A percentile compares a stretch with the other conserved stretches of the same genome.
Conservation (phyloP, 1,284 basidiomycete genomes). For the Leucocoprinus gongylophorus region DNA sequence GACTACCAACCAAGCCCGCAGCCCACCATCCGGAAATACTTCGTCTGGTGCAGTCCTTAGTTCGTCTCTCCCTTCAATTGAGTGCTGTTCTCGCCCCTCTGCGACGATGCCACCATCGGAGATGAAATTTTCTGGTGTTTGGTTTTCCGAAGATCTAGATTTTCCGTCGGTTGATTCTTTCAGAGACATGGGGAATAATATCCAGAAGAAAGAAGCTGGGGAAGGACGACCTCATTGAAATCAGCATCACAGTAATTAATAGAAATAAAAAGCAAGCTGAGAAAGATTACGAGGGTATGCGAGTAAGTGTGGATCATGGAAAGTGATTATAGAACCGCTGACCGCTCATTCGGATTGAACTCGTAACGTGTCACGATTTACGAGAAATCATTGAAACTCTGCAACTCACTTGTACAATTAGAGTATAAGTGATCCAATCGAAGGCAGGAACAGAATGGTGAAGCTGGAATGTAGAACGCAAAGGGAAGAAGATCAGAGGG, state of each 20-base stretch:
- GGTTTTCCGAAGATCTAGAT: background rate
- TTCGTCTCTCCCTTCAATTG: background rate
- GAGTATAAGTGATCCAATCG: background rate
- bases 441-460: background rate
- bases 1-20: slow-evolving; percentile 46
- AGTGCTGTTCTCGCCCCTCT: background rate
- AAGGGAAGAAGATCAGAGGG: no score
- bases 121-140: background rate
- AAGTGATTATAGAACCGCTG: background rate
- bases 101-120: background rate
- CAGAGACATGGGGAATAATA: background rate
- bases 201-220: background rate
- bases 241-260: background rate
- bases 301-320: background rate
- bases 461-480: no score
- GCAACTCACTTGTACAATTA: background rate
- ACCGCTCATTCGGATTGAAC: background rate
- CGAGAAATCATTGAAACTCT: background rate
- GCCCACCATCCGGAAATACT: slow-evolving; percentile 40
- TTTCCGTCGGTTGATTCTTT: background rate
- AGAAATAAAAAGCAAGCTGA: background rate
- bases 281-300: background rate
- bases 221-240: background rate
- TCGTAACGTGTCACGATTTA: background rate
- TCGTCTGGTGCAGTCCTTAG: background rate